These are phyloP conservation scores for Psilocybe subaeruginosa DNA, from an alignment of 768 basidiomycete species.

Conservation along the genomic window DNA sequence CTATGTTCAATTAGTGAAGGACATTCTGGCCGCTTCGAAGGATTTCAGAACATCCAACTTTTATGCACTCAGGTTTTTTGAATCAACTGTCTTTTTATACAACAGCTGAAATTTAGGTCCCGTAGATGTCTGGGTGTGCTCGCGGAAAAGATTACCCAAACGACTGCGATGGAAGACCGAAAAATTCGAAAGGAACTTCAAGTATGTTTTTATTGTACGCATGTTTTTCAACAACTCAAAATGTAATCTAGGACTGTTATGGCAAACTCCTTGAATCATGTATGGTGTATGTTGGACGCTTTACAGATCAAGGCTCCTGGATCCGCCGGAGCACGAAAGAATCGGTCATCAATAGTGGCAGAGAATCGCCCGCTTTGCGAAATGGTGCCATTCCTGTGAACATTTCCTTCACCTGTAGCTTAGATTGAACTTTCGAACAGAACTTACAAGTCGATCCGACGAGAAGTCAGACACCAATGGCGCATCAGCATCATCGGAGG, in stretches of 20 bases:
- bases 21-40: slow-evolving; percentile 64
- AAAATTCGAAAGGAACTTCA: slow-evolving; percentile 89
- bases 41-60: slow-evolving; percentile 76
- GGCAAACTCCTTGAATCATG: slow-evolving; percentile 84
- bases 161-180: slow-evolving; percentile 89
- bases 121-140: slow-evolving; percentile 75
- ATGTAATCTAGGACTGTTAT: slow-evolving; percentile 67
- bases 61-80: slow-evolving; percentile 66
- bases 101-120: not conserved
- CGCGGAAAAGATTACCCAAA: slow-evolving; percentile 85
- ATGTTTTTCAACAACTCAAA: not conserved
- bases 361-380: slow-evolving; percentile 69
- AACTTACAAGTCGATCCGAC: slow-evolving; percentile 44
- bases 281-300: slow-evolving; percentile 72
- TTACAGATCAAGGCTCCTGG: slow-evolving; percentile 79
- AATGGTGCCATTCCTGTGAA: slow-evolving; percentile 37
- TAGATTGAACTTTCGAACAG: slow-evolving; percentile 21
- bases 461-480: slow-evolving; percentile 60
- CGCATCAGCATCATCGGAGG: slow-evolving; percentile 38
- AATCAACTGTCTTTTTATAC: not conserved
- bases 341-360: slow-evolving; percentile 59
- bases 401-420: slow-evolving; percentile 5
- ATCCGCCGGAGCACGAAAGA: slow-evolving; percentile 73
- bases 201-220: slow-evolving; percentile 35
- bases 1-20: slow-evolving; percentile 77